Evolutionary conservation across 163 green algal genomes (phyloP).

Genomic region (Scenedesmus sp.): DNA sequence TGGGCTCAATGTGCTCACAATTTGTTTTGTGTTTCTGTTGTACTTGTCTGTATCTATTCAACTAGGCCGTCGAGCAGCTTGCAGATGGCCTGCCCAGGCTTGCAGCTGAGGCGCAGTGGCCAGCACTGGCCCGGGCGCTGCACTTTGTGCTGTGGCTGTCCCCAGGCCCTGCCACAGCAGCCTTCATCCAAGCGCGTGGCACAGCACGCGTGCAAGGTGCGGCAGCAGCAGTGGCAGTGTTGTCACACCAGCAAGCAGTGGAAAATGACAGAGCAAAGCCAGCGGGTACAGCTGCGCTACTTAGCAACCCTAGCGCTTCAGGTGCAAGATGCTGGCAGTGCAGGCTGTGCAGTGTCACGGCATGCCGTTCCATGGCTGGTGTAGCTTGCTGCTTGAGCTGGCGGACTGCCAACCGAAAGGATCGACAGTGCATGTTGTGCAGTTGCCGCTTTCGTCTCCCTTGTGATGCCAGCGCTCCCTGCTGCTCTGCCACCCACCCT

Average conservation of each 20-base stretch:
- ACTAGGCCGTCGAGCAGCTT: background rate
- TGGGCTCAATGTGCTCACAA: background rate
- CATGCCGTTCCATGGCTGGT: no score
- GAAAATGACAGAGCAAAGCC: no score
- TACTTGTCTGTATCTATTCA: background rate
- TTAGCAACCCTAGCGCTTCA: no score
- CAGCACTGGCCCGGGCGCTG: background rate
- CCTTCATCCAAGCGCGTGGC: constrained; percentile 5
- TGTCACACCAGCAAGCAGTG: background rate
- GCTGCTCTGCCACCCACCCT: background rate
- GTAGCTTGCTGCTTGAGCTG: no score
- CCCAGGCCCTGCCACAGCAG: constrained; percentile 16
- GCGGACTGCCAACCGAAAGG: background rate
- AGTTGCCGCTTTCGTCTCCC: background rate
- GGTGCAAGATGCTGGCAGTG: no score
- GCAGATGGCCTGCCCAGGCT: constrained; percentile 7
- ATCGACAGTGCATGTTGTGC: background rate
- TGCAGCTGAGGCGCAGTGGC: constrained; percentile 29
- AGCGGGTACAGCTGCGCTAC: no score
- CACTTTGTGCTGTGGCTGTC: constrained; percentile 41
- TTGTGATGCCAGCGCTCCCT: background rate
- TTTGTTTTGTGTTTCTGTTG: background rate
- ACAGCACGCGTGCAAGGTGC: constrained; percentile 39
- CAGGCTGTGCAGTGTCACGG: no score
- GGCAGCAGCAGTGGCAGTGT: background rate